phyloP scores from a whole-genome alignment of 2,329 filamentous ascomycete genomes.

The Curvularia sp. region DNA sequence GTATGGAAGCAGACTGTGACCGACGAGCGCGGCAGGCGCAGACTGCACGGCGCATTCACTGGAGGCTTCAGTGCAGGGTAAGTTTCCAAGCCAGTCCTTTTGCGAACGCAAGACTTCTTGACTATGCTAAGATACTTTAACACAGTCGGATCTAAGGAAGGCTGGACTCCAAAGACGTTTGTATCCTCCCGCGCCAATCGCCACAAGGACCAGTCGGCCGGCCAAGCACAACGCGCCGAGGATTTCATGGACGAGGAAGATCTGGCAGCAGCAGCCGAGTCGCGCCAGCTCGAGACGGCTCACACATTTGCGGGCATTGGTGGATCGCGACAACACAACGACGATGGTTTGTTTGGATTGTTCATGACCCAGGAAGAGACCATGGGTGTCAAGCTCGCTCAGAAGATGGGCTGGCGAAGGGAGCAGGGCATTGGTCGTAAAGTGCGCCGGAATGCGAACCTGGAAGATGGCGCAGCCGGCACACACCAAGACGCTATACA shows the following conservation, averaged over 20 bases:
- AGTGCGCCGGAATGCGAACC: conserved; percentile 74
- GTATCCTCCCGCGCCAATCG: conserved; percentile 86
- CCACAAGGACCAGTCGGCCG: conserved; percentile 68
- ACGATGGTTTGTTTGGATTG: conserved; percentile 71
- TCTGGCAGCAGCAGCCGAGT: conserved; percentile 82
- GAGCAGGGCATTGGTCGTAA: conserved; percentile 93
- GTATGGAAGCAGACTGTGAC: conserved; percentile 99
- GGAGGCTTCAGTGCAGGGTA: conserved; percentile 96
- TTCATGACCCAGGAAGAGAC: conserved; percentile 78
- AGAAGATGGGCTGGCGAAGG: conserved; percentile 94
- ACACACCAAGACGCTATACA: conserved; percentile 58
- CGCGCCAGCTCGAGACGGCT: conserved; percentile 74
- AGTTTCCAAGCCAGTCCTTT: conserved; percentile 47
- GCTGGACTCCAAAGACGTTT: conserved; percentile 92
- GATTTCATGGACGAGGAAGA: conserved; percentile 99
- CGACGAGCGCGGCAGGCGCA: conserved; percentile 87
- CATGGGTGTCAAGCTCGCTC: conserved; percentile 83
- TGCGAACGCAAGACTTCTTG: conserved; percentile 42
- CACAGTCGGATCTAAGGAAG: conserved; percentile 96
- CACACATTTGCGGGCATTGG: conserved; percentile 79
- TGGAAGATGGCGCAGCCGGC: conserved; percentile 61
- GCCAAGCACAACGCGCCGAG: conserved; percentile 70
- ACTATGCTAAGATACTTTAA: conserved; percentile 81
- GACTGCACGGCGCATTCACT: conserved; percentile 94
- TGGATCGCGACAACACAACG: conserved; percentile 62